These are phyloP conservation scores for Comarum palustre DNA, from an alignment of 306 rosid species.

Conservation along the genomic window DNA sequence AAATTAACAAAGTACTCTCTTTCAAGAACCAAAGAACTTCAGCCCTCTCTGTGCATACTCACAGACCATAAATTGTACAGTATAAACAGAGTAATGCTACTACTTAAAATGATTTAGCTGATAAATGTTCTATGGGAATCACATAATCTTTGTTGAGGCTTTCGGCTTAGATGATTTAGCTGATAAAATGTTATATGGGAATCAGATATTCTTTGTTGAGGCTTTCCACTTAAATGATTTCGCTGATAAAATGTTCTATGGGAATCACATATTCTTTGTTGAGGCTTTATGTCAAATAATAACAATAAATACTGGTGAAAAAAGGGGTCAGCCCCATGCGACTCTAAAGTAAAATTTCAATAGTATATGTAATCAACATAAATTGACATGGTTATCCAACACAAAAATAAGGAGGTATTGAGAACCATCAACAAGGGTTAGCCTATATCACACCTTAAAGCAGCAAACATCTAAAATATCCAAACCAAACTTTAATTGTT, in stretches of 20 bases:
- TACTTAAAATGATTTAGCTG: not conserved
- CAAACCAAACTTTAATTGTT: constrained; percentile 12
- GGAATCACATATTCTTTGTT: not conserved
- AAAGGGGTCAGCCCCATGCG: not conserved
- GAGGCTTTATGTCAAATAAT: not conserved
- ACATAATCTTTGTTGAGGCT: too few relatives aligned
- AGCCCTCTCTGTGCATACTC: not conserved
- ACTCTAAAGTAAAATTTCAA: not conserved
- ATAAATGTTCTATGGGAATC: not conserved
- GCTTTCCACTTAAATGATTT: not conserved
- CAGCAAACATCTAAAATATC: constrained; percentile 12
- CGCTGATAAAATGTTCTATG: not conserved
- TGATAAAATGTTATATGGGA: too few relatives aligned
- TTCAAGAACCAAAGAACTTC: not conserved
- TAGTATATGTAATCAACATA: not conserved
- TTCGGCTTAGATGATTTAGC: too few relatives aligned
- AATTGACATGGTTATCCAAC: not conserved
- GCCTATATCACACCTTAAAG: not conserved
- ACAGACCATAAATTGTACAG: not conserved
- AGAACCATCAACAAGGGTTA: not conserved
- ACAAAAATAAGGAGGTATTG: not conserved
- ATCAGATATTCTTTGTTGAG: too few relatives aligned
- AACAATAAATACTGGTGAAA: not conserved
- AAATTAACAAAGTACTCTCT: not conserved
- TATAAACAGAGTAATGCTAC: not conserved